Evolutionary conservation across 2,329 filamentous ascomycete species (phyloP).

Genomic region (Trichoderma atrobrunneum): DNA sequence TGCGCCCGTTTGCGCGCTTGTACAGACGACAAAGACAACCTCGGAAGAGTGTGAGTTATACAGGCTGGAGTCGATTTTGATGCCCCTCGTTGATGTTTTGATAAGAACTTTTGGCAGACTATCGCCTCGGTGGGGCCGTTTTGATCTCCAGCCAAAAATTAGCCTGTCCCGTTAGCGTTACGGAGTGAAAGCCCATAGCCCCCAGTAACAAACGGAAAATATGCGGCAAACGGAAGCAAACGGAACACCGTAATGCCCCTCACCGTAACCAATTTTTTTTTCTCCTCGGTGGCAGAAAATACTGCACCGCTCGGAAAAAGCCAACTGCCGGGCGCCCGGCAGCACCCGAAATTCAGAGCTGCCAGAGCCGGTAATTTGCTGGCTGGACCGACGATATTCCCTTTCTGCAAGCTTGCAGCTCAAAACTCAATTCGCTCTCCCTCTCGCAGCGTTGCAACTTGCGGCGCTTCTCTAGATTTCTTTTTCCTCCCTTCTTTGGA

Average conservation of each 20-base stretch:
- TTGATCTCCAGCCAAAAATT: not conserved
- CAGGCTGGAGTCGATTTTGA: not conserved
- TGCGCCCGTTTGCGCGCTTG: not conserved
- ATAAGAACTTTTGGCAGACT: conserved; percentile 16
- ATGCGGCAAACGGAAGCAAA: not conserved
- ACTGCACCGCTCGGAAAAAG: conserved; percentile 25
- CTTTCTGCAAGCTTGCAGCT: conserved; percentile 18
- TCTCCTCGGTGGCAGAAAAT: not conserved
- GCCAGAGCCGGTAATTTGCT: conserved; percentile 14
- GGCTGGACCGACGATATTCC: conserved; percentile 18
- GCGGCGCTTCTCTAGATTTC: conserved; percentile 19
- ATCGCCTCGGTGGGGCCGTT: conserved; percentile 8
- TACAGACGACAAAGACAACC: not conserved
- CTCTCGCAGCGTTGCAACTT: conserved; percentile 23
- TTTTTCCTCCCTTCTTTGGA: not conserved
- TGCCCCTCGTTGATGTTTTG: conserved; percentile 13
- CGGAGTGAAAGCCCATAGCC: not conserved
- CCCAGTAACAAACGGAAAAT: not conserved
- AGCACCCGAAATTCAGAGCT: conserved; percentile 22
- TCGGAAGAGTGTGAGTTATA: not conserved
- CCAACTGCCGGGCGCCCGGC: conserved; percentile 24
- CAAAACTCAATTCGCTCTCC: conserved; percentile 24
- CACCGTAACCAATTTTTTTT: conserved; percentile 4
- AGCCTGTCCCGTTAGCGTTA: not conserved
- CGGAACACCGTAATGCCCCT: not conserved